Evolutionary conservation across 768 basidiomycete genomes (phyloP), one percentile per base, ranked within the genome.

Genomic region (Symmetrospora coprosmae): DNA sequence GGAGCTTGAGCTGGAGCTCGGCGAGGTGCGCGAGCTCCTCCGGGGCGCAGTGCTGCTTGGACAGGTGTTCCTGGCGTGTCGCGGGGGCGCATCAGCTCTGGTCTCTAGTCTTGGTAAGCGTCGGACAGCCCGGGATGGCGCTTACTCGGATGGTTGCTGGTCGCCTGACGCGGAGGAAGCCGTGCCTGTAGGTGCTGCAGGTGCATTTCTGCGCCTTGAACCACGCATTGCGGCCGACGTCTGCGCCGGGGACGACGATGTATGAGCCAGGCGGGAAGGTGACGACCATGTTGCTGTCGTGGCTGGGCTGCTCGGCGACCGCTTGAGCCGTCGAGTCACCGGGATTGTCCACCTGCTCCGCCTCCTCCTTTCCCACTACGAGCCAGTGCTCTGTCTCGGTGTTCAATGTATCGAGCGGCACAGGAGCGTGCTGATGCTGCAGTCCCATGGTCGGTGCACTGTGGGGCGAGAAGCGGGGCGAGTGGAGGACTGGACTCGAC

Each of bases 111-210:
- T n/a, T n/a, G n/a, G n/a, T n/a, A n/a, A n/a, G n/a, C n/a, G n/a
- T n/a, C n/a, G n/a, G n/a, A n/a, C n/a, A n/a, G n/a, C n/a, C n/a
- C n/a, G n/a, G n/a, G n/a, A n/a, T n/a, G n/a, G n/a, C 4, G 38
- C 49, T 50, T 16, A 50, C 49, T 25, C 49, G 23, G 9, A 50
- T 50, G 8, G 49, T 50, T n/a, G 49, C 49, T 4, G 49, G 49
- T 30, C 49, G 9, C 14, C 49, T 30, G 21, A 33, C 49, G 21
- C 38, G 33, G 49, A 34, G 23, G 49, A 50, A 50, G 9, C 49
- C 49, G 23, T 33, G 11, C 49, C 21, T 33, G 49, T 50, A 50
- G 28, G 23, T 50, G 2, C 19, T 3, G 30, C 49, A 50, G 11
- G 28, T 31, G 31, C 49, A 50, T 23, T 21, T 7, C 38, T 50